Evolutionary conservation across 1,139 yeast species (phyloP), one percentile per base, ranked within the genome.

Genomic region (Suhomyces yuchorum): DNA sequence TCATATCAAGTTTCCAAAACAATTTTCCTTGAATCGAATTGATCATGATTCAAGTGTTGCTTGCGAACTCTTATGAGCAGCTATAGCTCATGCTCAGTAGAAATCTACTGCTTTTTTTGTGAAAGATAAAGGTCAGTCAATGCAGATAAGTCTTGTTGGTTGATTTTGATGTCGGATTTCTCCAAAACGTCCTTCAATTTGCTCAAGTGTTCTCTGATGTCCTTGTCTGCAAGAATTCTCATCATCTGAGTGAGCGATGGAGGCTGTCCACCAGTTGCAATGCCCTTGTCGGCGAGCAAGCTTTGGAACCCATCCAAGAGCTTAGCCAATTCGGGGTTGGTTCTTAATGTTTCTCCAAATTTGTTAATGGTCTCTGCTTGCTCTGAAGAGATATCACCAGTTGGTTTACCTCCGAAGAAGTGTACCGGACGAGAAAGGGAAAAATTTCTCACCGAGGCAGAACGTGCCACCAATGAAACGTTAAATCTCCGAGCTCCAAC

Each of bases 201-300:
- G n/a, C 54, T 50, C 34, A 73, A 60, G 38, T 62, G 60, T 8
- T 57, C 63, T 43, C 70, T 65, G n/a, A 74, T 66, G 15, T 72
- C 77, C 50, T 63, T 65, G 48, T 74, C 75, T 39, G 71, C 59
- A 49, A 73, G 61, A 39, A 74, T 60, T 52, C 65, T 67, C 62
- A 74, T 64, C 67, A 74, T 61, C 50, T 70, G 66, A 48, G 68
- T 55, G 60, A 73, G 58, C 15, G 69, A 65, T 3, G 78, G 78
- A 7, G 67, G 66, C 43, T 63, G 54, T 2, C 65, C 66, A 2
- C 60, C 65, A 3, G 67, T 61, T 35, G 65, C 54, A 41, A 71
- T 61, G 17, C 78, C 78, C 51, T 73, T 73, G 3, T 55, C 56
- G 24, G 60, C 59, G 48, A 74, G 63, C 20, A 70, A 56, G 7